These are phyloP conservation scores for Pyracantha coccinea DNA, from an alignment of 331 rosid genomes.

Conservation along the genomic window DNA sequence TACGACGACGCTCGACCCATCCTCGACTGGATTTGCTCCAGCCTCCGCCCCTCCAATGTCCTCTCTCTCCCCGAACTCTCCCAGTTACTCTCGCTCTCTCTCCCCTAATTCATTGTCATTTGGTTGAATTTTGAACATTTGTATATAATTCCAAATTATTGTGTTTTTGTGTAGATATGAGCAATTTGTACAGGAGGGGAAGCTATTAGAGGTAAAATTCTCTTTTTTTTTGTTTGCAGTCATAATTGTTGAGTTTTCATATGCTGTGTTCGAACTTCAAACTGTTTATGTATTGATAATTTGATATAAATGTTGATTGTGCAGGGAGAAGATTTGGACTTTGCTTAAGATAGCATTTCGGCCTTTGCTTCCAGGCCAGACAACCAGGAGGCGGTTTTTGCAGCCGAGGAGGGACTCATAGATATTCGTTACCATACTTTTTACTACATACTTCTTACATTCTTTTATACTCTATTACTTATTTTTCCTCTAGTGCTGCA, in stretches of 20 bases:
- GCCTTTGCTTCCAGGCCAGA: constrained; percentile 81
- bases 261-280: background rate
- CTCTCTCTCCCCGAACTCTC: constrained; percentile 75
- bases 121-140: background rate
- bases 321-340: constrained; percentile 89
- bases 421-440: constrained; percentile 47
- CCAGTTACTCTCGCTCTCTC: constrained; percentile 34
- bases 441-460: background rate
- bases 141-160: background rate
- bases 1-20: constrained; percentile 88
- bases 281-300: background rate
- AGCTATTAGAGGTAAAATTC: constrained; percentile 60
- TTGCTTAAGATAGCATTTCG: constrained; percentile 78
- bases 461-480: background rate
- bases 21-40: constrained; percentile 92
- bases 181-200: constrained; percentile 72
- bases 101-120: background rate
- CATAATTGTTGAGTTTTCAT: background rate
- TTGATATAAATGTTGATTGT: background rate
- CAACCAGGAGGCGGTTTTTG: constrained; percentile 84
- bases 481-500: background rate
- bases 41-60: constrained; percentile 81
- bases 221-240: background rate
- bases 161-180: constrained; percentile 40
- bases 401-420: constrained; percentile 74